These are phyloP conservation scores for Blastocystis sp. DNA, from an alignment of 352 stramenopile species.

Conservation along the genomic window DNA sequence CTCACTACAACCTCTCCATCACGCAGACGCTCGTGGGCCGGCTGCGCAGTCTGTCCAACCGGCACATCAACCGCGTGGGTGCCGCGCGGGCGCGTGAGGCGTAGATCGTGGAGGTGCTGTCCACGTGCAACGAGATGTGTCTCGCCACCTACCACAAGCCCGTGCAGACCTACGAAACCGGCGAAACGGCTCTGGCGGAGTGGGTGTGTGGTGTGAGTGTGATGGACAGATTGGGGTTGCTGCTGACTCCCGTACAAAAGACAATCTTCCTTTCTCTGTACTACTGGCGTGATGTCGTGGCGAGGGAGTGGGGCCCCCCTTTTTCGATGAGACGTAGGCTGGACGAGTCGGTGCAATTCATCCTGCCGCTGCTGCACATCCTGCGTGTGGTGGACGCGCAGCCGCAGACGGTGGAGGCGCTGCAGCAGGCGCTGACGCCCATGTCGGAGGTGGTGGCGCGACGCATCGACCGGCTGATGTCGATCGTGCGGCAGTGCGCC, in stretches of 20 bases:
- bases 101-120: conserved; percentile 52
- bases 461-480: conserved; percentile 37
- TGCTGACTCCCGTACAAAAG: conserved; percentile 41
- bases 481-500: conserved; percentile 18
- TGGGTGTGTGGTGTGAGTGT: not conserved
- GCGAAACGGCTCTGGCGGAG: conserved; percentile 45
- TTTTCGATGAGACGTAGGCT: not conserved
- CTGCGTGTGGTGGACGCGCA: conserved; percentile 2
- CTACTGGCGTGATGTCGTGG: conserved; percentile 61
- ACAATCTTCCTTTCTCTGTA: conserved; percentile 54
- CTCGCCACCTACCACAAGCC: conserved; percentile 56
- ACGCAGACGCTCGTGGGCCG: conserved; percentile 86
- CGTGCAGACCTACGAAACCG: conserved; percentile 59
- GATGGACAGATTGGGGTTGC: conserved; percentile 19
- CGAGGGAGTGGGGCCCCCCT: not conserved
- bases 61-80: conserved; percentile 53
- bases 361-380: conserved; percentile 30
- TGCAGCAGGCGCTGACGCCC: conserved; percentile 2
- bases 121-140: conserved; percentile 54
- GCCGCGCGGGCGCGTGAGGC: not conserved
- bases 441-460: conserved; percentile 18
- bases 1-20: conserved; percentile 91
- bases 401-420: not conserved
- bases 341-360: conserved; percentile 55
- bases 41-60: conserved; percentile 73